These are phyloP conservation scores for Heritiera littoralis DNA, from an alignment of 345 rosid species.

Conservation along the genomic window DNA sequence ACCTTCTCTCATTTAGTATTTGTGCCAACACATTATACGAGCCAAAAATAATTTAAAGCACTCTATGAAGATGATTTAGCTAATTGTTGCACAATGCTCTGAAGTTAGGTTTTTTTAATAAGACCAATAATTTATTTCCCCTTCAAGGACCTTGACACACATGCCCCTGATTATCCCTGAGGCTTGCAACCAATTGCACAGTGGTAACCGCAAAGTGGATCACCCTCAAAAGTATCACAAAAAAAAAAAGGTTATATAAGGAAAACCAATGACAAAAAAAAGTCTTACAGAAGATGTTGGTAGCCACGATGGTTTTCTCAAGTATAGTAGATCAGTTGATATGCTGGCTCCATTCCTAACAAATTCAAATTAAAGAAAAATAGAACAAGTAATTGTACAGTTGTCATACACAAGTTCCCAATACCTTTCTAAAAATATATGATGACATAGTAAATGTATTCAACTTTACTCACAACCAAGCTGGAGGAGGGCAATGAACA, in stretches of 20 bases:
- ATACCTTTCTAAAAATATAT: not conserved
- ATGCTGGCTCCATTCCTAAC: constrained; percentile 51
- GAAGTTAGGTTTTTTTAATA: constrained; percentile 5
- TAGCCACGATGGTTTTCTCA: constrained; percentile 86
- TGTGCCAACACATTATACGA: no score
- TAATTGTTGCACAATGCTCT: not conserved
- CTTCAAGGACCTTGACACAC: not conserved
- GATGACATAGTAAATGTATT: not conserved
- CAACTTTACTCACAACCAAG: constrained; percentile 84
- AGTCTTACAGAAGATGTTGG: constrained; percentile 73
- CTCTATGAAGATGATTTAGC: not conserved
- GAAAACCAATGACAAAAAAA: not conserved
- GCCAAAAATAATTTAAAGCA: not conserved
- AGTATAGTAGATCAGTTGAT: constrained; percentile 41
- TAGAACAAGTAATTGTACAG: not conserved
- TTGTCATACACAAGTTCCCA: not conserved
- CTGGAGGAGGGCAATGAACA: constrained; percentile 97
- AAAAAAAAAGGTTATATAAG: not conserved
- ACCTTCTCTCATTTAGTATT: no score
- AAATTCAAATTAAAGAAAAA: constrained; percentile 26
- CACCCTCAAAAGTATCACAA: not conserved
- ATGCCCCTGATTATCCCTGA: not conserved
- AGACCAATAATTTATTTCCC: not conserved
- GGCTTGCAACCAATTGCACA: not conserved
- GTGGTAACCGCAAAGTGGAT: not conserved